These are phyloP conservation scores for Trifolium pratense DNA, from an alignment of 306 rosid genomes.

Conservation along the genomic window DNA sequence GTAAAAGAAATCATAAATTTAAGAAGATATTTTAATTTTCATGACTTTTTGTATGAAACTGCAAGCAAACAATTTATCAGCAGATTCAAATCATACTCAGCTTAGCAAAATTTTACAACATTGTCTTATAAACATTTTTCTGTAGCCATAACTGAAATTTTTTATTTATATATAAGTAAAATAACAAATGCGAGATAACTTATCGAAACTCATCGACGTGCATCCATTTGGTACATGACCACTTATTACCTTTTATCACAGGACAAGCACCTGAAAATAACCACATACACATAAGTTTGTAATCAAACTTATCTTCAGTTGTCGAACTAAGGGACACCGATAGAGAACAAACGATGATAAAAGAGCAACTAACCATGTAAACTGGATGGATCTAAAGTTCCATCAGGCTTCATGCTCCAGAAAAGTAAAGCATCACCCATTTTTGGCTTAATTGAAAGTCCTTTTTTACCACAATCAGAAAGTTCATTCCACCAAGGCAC, in stretches of 20 bases:
- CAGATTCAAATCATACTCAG: background rate
- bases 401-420: conserved; percentile 99
- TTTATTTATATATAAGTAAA: background rate
- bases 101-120: background rate
- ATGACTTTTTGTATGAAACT: conserved; percentile 10
- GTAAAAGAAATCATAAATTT: conserved; percentile 8
- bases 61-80: background rate
- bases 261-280: conserved; percentile 87
- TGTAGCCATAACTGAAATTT: background rate
- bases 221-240: conserved; percentile 95
- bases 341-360: no score
- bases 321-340: no score
- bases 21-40: background rate
- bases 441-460: conserved; percentile 92
- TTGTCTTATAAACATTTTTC: conserved; percentile 19
- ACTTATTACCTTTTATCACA: conserved; percentile 86
- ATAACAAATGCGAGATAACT: conserved; percentile 8
- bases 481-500: conserved; percentile 98
- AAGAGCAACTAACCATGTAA: conserved; percentile 67
- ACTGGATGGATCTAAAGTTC: conserved; percentile 77
- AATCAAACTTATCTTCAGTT: background rate
- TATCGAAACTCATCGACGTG: conserved; percentile 60
- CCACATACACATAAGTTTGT: conserved; percentile 1
- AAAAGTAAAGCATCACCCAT: conserved; percentile 96
- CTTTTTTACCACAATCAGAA: conserved; percentile 84